These are phyloP conservation scores for Leishmania amazonensis DNA, from an alignment of 208 protist species.

Conservation along the genomic window DNA sequence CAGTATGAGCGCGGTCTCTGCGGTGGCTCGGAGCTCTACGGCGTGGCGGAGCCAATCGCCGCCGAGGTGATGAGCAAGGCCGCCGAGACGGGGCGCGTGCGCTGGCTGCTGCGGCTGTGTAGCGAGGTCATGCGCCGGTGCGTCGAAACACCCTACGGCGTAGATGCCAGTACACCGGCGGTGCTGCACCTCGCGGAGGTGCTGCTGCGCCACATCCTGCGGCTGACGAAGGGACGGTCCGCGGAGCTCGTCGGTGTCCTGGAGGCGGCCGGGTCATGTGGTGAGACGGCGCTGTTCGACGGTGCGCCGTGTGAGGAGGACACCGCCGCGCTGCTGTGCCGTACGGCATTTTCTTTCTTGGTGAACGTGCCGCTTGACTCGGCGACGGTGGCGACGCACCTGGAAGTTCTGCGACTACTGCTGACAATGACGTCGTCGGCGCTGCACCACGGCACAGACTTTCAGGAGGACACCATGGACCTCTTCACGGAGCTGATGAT, in stretches of 20 bases:
- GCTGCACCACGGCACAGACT: slow-evolving; percentile 69
- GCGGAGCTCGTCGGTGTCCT: slow-evolving; percentile 42
- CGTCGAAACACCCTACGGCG: slow-evolving; percentile 27
- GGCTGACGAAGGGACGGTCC: slow-evolving; percentile 36
- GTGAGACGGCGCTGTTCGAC: neutral
- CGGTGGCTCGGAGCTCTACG: slow-evolving; percentile 50
- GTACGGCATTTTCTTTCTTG: slow-evolving; percentile 48
- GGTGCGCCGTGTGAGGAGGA: slow-evolving; percentile 19
- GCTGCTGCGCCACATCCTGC: slow-evolving; percentile 59
- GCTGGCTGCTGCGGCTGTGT: slow-evolving; percentile 64
- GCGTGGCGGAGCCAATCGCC: slow-evolving; percentile 48
- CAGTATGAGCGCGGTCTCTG: slow-evolving; percentile 45
- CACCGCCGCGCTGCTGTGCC: slow-evolving; percentile 42
- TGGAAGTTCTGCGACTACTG: slow-evolving; percentile 57
- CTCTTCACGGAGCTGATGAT: slow-evolving; percentile 82
- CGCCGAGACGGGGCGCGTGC: slow-evolving; percentile 33
- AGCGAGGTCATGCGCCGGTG: slow-evolving; percentile 32
- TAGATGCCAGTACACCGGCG: slow-evolving; percentile 29
- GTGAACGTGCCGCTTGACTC: slow-evolving; percentile 36
- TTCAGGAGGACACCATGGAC: slow-evolving; percentile 58
- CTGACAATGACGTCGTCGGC: slow-evolving; percentile 79
- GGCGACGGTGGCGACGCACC: slow-evolving; percentile 53
- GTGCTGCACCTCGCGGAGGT: slow-evolving; percentile 55
- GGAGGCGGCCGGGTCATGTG: slow-evolving; percentile 14
- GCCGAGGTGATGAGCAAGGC: slow-evolving; percentile 26